These are phyloP conservation scores for Hygrophorus russula DNA, from an alignment of 768 basidiomycete species.

Conservation along the genomic window DNA sequence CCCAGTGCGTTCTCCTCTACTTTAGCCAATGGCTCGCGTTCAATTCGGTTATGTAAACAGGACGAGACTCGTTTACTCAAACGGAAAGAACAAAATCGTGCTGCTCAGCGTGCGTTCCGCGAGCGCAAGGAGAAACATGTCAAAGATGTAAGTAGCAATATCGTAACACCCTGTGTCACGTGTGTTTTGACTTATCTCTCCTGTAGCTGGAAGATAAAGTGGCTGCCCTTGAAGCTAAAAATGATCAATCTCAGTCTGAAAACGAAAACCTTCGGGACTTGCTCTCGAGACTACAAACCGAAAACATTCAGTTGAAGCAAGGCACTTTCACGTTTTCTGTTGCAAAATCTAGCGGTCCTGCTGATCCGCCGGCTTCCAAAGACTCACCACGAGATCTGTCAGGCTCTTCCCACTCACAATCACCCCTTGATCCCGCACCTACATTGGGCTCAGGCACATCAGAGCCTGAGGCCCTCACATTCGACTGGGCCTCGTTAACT, in stretches of 20 bases:
- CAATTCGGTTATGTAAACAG: constrained; percentile 17
- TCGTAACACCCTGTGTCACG: constrained; percentile 1
- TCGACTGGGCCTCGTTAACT: constrained; percentile 59
- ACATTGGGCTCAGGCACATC: constrained; percentile 18
- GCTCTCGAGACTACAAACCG: constrained; percentile 71
- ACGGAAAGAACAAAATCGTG: constrained; percentile 94
- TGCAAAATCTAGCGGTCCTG: constrained; percentile 25
- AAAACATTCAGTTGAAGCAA: constrained; percentile 77
- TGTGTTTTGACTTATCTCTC: constrained; percentile 1
- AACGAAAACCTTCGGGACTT: constrained; percentile 88
- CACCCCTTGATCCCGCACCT: constrained; percentile 11
- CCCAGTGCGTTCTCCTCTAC: constrained; percentile 9
- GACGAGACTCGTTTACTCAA: constrained; percentile 73
- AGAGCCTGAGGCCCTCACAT: constrained; percentile 24
- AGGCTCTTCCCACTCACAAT: background rate
- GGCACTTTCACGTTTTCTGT: constrained; percentile 76
- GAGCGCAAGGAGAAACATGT: constrained; percentile 97
- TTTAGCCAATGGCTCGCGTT: constrained; percentile 5
- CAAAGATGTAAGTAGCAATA: constrained; percentile 64
- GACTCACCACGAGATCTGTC: constrained; percentile 6
- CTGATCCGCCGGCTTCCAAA: constrained; percentile 6
- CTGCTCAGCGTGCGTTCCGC: constrained; percentile 93
- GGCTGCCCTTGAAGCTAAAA: constrained; percentile 75
- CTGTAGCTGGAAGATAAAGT: constrained; percentile 84
- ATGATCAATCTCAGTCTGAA: constrained; percentile 58